Conservation (phyloP, 257 asterid genomes). For the Mitragyna speciosa region DNA sequence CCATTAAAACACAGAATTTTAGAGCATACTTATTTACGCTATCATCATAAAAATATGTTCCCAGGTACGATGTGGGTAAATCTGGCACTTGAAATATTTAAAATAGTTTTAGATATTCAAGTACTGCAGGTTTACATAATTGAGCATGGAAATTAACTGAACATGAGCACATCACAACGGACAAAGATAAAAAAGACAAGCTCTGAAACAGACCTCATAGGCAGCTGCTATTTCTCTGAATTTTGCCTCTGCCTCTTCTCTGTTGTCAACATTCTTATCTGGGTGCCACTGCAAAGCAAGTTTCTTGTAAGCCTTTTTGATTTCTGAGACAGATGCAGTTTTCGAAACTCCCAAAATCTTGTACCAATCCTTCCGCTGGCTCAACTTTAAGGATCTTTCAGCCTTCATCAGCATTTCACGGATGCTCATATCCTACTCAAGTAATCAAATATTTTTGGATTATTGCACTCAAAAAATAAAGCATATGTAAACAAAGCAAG, state of each 20-base stretch:
- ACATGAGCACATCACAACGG: not conserved
- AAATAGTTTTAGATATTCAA: not conserved
- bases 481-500: not conserved
- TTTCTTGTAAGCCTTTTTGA: constrained; percentile 88
- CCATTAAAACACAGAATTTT: not conserved
- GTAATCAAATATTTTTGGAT: not conserved
- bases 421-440: constrained; percentile 55
- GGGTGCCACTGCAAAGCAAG: constrained; percentile 99
- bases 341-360: constrained; percentile 79
- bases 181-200: not conserved
- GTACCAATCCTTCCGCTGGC: constrained; percentile 97
- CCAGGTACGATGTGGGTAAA: not conserved
- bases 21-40: not conserved
- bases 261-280: constrained; percentile 82
- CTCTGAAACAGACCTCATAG: constrained; percentile 64
- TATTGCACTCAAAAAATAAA: not conserved
- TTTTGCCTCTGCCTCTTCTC: constrained; percentile 91
- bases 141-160: not conserved
- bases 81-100: not conserved
- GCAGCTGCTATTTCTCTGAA: constrained; percentile 96
- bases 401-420: constrained; percentile 74
- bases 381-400: constrained; percentile 73
- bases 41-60: not conserved
- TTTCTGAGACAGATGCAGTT: constrained; percentile 69
- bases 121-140: not conserved